phyloP scores from a whole-genome alignment of 1,139 yeast species.

The Pichia sp. region DNA sequence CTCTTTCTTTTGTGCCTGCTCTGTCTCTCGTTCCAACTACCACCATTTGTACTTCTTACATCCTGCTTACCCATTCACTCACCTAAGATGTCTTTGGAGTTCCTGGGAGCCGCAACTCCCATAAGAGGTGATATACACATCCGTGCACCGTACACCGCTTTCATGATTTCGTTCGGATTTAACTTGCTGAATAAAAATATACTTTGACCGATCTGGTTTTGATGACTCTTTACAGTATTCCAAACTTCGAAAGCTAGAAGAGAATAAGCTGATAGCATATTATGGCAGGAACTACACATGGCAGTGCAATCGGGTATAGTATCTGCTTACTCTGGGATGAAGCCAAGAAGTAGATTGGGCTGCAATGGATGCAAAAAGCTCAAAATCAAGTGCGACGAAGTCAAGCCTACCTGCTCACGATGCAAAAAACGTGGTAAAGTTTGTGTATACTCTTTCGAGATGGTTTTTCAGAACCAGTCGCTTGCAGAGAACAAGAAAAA shows the following conservation, averaged over 20 bases:
- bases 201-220: too few relatives aligned
- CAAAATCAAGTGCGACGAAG: conserved; percentile 17
- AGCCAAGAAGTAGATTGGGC: conserved; percentile 16
- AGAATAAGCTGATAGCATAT: not conserved
- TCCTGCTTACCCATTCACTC: too few relatives aligned
- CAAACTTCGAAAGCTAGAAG: too few relatives aligned
- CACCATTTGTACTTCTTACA: too few relatives aligned
- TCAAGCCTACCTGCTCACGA: conserved; percentile 14
- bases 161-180: too few relatives aligned
- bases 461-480: conserved; percentile 16
- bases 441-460: conserved; percentile 16
- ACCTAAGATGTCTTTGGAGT: too few relatives aligned
- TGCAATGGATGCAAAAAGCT: conserved; percentile 16
- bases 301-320: not conserved
- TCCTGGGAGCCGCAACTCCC: too few relatives aligned
- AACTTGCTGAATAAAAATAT: too few relatives aligned
- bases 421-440: conserved; percentile 9
- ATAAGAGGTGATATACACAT: not conserved
- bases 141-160: not conserved
- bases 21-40: too few relatives aligned
- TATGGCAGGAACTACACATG: not conserved
- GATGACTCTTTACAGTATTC: too few relatives aligned
- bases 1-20: not conserved
- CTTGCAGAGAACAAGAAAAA: conserved; percentile 7
- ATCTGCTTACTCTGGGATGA: not conserved